Percentiles rank a stretch among this genome's conserved stretches.
Conservation (phyloP, 805 yeast genomes). For the Saccharomyces paradoxus region DNA sequence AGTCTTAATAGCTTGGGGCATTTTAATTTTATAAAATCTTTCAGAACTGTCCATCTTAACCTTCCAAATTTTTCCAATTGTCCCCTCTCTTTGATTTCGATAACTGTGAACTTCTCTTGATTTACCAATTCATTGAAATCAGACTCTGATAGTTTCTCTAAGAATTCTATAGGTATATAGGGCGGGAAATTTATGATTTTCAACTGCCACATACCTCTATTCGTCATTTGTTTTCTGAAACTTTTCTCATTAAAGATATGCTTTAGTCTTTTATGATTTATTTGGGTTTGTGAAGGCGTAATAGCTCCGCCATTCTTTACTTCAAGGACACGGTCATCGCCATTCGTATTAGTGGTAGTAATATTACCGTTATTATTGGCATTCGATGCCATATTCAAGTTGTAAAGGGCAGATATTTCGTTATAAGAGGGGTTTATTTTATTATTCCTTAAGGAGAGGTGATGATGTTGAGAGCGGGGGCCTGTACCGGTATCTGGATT, state of each 20-base stretch:
- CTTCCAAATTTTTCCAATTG: constrained; percentile 24
- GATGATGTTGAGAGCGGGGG: background rate
- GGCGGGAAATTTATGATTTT: constrained; percentile 29
- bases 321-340: background rate
- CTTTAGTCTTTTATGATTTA: constrained; percentile 20
- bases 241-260: constrained; percentile 28
- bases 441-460: background rate
- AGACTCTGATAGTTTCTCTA: constrained; percentile 2
- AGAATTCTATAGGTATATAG: constrained; percentile 22
- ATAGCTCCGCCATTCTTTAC: background rate
- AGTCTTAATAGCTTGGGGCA: constrained; percentile 23
- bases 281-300: constrained; percentile 6
- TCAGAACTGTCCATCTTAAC: constrained; percentile 32
- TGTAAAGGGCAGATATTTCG: background rate
- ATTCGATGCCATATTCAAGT: background rate
- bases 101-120: background rate
- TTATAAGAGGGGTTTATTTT: background rate
- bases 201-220: constrained; percentile 29
- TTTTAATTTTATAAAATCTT: constrained; percentile 31
- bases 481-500: background rate
- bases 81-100: constrained; percentile 11
- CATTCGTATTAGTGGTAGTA: background rate
- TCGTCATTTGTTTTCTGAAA: constrained; percentile 30
- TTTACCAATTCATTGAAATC: background rate
- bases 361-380: background rate